Evolutionary conservation across 805 yeast genomes (phyloP).

Genomic region (Torulaspora microellipsoides): DNA sequence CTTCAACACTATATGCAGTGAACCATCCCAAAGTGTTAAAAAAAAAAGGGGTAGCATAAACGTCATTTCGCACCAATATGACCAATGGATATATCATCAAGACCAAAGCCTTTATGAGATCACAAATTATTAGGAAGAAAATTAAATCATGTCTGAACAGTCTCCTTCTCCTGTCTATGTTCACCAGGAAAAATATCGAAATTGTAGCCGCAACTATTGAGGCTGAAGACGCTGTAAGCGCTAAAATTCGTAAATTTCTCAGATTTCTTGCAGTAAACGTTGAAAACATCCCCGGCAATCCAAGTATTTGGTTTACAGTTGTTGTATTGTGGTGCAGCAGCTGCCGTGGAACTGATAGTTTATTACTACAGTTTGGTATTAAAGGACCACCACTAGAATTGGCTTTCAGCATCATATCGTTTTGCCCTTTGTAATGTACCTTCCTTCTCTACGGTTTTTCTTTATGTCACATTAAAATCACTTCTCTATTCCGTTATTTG

Average conservation of each 20-base stretch:
- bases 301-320: constrained; percentile 29
- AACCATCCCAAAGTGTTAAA: constrained; percentile 73
- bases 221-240: constrained; percentile 46
- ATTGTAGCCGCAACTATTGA: constrained; percentile 52
- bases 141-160: constrained; percentile 71
- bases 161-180: constrained; percentile 58
- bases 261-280: constrained; percentile 20
- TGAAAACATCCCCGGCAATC: constrained; percentile 34
- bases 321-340: constrained; percentile 25
- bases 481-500: too few relatives aligned
- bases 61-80: constrained; percentile 39
- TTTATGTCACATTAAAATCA: too few relatives aligned
- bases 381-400: not conserved
- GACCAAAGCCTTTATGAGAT: constrained; percentile 66
- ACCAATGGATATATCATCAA: constrained; percentile 66
- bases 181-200: constrained; percentile 55
- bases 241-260: constrained; percentile 35
- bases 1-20: constrained; percentile 75
- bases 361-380: not conserved
- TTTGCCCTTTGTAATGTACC: too few relatives aligned
- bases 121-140: constrained; percentile 62
- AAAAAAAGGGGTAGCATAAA: constrained; percentile 47
- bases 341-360: constrained; percentile 8
- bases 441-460: too few relatives aligned
- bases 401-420: not conserved